phyloP scores from a whole-genome alignment of 805 yeast genomes.

The Wickerhamomyces chambardii region DNA sequence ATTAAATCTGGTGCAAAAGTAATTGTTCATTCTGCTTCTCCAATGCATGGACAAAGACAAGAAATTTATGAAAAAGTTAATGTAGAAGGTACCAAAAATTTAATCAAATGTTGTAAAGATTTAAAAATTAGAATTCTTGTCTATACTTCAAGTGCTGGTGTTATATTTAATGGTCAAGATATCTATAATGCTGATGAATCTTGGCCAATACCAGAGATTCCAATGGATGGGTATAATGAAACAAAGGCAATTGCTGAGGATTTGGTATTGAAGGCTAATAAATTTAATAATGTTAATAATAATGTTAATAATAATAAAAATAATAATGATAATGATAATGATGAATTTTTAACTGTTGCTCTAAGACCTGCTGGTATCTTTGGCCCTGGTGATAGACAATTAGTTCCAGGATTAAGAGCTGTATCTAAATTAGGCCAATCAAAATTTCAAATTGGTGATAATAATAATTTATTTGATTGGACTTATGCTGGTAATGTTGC shows the following conservation, averaged over 20 bases:
- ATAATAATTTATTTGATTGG: slow-evolving; percentile 91
- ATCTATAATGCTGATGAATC: slow-evolving; percentile 87
- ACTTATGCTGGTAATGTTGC: slow-evolving; percentile 99
- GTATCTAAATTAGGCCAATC: slow-evolving; percentile 83
- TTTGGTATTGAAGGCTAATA: slow-evolving; percentile 69
- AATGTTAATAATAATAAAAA: too few species aligned
- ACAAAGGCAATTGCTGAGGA: slow-evolving; percentile 90
- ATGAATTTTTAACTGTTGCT: slow-evolving; percentile 67
- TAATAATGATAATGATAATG: too few species aligned
- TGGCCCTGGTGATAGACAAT: slow-evolving; percentile 97
- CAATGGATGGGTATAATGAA: slow-evolving; percentile 96
- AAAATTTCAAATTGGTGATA: slow-evolving; percentile 90
- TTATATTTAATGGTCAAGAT: slow-evolving; percentile 92
- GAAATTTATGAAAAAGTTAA: slow-evolving; percentile 84
- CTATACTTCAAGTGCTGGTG: slow-evolving; percentile 97
- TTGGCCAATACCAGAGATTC: slow-evolving; percentile 85
- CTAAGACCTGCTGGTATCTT: slow-evolving; percentile 96
- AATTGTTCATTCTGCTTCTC: slow-evolving; percentile 94
- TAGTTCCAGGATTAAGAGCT: slow-evolving; percentile 84
- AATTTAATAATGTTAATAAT: too few species aligned
- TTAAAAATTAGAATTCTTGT: slow-evolving; percentile 55
- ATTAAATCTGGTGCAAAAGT: slow-evolving; percentile 52
- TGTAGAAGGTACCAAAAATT: slow-evolving; percentile 77
- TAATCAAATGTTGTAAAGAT: slow-evolving; percentile 54
- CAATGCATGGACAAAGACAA: slow-evolving; percentile 83